Conservation (phyloP, 1,284 basidiomycete genomes). For the Mycena citricolor region DNA sequence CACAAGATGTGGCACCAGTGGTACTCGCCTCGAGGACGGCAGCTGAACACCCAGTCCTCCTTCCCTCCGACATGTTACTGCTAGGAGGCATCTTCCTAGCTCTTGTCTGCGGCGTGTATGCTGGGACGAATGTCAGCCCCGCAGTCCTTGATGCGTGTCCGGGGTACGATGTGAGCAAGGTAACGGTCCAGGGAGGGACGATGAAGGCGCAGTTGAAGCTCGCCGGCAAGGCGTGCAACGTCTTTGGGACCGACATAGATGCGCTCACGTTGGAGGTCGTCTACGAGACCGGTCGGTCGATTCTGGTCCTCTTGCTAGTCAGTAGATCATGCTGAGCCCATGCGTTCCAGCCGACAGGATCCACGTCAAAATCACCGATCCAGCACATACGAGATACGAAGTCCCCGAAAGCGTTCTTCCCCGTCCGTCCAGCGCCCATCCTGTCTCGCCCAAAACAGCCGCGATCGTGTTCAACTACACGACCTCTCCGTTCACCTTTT, state of each 20-base stretch:
- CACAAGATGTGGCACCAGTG: too few species aligned
- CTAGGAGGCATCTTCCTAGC: too few species aligned
- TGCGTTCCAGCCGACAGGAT: constrained; percentile 52
- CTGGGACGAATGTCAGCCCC: constrained; percentile 31
- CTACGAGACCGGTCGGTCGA: constrained; percentile 53
- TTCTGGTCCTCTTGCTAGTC: background rate
- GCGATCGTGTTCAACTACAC: constrained; percentile 68
- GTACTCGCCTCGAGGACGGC: too few species aligned
- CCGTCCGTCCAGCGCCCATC: constrained; percentile 42
- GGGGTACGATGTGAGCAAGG: constrained; percentile 49
- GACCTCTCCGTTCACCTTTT: constrained; percentile 69
- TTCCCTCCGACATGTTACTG: too few species aligned
- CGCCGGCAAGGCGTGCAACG: constrained; percentile 57
- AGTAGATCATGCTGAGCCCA: background rate
- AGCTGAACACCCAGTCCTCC: too few species aligned
- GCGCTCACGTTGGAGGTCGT: constrained; percentile 53
- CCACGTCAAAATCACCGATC: constrained; percentile 73
- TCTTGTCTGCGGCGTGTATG: constrained; percentile 12
- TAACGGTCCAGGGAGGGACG: constrained; percentile 34
- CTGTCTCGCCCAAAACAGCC: constrained; percentile 33
- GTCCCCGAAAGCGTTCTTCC: constrained; percentile 67
- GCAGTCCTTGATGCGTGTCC: constrained; percentile 48
- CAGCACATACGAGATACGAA: constrained; percentile 58
- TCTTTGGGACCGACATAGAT: constrained; percentile 61
- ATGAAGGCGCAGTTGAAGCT: constrained; percentile 56